These are phyloP conservation scores for Pecoramyces ruminantium DNA, from an alignment of 192 early-diverging fungal species.

Conservation along the genomic window DNA sequence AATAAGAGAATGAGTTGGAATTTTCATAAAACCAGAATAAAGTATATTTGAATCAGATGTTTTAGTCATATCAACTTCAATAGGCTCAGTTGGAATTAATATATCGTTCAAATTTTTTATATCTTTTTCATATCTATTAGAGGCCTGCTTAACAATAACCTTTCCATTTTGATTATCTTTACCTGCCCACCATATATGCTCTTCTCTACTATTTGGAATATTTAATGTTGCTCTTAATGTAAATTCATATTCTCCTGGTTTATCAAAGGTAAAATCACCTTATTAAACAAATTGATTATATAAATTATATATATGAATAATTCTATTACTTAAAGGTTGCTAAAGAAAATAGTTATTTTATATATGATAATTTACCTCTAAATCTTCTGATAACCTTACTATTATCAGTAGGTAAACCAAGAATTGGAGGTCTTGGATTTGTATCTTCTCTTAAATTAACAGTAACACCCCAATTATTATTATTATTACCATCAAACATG, in stretches of 20 bases:
- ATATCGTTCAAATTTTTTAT: background rate
- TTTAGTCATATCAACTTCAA: background rate
- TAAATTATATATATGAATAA: too few species aligned
- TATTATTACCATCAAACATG: background rate
- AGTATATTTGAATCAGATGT: background rate
- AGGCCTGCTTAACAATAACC: background rate
- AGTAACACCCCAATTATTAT: background rate
- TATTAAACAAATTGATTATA: too few species aligned
- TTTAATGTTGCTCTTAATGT: background rate
- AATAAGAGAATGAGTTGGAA: background rate
- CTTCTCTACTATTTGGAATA: background rate
- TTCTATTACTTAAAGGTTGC: too few species aligned
- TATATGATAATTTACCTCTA: too few species aligned
- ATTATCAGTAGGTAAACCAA: background rate
- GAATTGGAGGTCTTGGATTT: background rate
- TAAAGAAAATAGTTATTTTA: too few species aligned
- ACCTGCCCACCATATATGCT: background rate
- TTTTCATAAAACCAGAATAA: background rate
- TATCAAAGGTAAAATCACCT: background rate
- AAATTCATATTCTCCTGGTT: background rate
- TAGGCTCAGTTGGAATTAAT: background rate
- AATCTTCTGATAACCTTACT: background rate
- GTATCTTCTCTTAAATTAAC: background rate
- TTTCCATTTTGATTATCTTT: background rate
- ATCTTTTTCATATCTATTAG: background rate